Percentiles rank a stretch among this genome's conserved stretches.
phyloP scores from a whole-genome alignment of 179 eudicot species.

The Sideroxylon spinosum region DNA sequence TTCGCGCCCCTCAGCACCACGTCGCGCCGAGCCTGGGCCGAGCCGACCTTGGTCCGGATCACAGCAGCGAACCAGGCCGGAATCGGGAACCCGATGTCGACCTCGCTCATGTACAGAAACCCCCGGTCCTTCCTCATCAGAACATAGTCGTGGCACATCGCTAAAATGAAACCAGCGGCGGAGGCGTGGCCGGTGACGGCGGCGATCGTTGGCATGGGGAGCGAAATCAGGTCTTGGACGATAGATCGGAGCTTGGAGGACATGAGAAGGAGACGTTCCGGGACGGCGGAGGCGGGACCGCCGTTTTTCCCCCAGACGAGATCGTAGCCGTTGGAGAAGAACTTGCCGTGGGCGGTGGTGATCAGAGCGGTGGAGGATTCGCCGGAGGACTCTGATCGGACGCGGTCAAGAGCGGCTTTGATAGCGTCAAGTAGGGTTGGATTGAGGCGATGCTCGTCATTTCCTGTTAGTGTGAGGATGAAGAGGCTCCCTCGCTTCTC shows the following conservation, averaged over 20 bases:
- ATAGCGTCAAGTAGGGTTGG: conserved; percentile 52
- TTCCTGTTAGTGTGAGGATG: conserved; percentile 59
- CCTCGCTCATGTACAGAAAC: conserved; percentile 76
- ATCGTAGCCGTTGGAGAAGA: conserved; percentile 82
- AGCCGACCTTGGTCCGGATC: conserved; percentile 44
- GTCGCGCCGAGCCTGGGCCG: conserved; percentile 38
- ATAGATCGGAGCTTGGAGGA: conserved; percentile 35
- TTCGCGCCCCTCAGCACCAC: conserved; percentile 50
- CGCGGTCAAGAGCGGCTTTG: conserved; percentile 38
- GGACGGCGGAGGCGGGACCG: conserved; percentile 21
- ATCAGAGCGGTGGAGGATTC: conserved; percentile 38
- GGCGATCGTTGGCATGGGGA: conserved; percentile 81
- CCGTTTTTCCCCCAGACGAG: conserved; percentile 45
- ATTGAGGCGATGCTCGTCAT: conserved; percentile 60
- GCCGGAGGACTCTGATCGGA: conserved; percentile 34
- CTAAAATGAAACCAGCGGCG: conserved; percentile 62
- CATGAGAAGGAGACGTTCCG: conserved; percentile 30
- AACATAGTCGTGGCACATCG: conserved; percentile 67
- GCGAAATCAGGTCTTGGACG: conserved; percentile 48
- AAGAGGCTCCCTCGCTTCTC: conserved; percentile 60
- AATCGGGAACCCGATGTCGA: conserved; percentile 47
- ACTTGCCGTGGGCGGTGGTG: conserved; percentile 55
- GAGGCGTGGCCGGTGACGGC: conserved; percentile 82
- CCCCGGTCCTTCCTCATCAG: conserved; percentile 57
- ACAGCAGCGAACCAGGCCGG: conserved; percentile 57